Evolutionary conservation across 164 flowering plant genomes (phyloP), one percentile per base, ranked within the genome.

Genomic region (Saururus chinensis): DNA sequence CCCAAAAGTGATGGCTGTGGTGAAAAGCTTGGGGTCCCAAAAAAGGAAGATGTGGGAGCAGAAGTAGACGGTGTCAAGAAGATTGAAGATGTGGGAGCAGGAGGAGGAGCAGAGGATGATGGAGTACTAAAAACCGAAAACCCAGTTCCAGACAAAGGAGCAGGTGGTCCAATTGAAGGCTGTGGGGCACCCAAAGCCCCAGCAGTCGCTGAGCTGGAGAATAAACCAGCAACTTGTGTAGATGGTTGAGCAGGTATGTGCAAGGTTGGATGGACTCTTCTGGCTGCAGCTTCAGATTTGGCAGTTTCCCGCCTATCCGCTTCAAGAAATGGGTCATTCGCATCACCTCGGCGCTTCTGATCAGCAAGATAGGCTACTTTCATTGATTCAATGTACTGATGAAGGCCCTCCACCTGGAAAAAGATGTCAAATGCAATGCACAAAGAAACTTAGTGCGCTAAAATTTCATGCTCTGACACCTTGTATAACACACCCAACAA

Each of bases 351-450:
- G 14, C 82, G 93, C 16, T 95, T 92, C 68, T 91, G 97, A 57
- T 91, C 95, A 67, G 83, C 85, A 66, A 95, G 92, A 73, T 95
- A 95, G 35, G 96, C 93, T n/a, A 80, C 64, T 79, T 79, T 88
- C 97, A 91, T 88, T 13, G 99, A 91, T 76, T 86, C 97, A 66
- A 89, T 83, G 70, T 81, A 81, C 70, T 95, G 96, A 71, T 91
- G 99, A 76, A 88, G 91, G 71, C 84, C 81, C 73, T 95, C 99
- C 71, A 87, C 96, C 99, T 93, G 61, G 62, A 63, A 37, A 53
- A 63, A 61, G 40, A 23, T 56, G 14, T 45, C 49, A 45, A 45
- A 45, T 45, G 11, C 14, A 45, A 45, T 12, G 49, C 49, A 45
- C 14, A 45, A 45, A 45, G 49, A 2, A 45, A 45, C 49, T 45